These are phyloP conservation scores for Citropsis articulata DNA, from an alignment of 345 rosid genomes.

Conservation along the genomic window DNA sequence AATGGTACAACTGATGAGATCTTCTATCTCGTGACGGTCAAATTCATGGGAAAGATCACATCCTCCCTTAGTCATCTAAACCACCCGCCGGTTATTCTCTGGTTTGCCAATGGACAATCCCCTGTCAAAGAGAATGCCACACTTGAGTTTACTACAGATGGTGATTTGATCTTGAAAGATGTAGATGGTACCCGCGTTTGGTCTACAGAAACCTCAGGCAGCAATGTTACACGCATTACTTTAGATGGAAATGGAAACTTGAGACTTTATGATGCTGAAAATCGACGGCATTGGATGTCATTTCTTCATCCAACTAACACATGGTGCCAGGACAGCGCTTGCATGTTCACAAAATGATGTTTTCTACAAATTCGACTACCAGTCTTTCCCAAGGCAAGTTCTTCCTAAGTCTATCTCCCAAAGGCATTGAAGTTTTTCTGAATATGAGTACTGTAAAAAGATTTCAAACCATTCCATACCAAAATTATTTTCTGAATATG, in stretches of 20 bases:
- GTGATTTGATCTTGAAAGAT: constrained; percentile 16
- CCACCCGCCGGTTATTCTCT: background rate
- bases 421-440: background rate
- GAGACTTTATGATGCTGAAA: background rate
- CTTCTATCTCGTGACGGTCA: background rate
- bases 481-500: background rate
- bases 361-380: background rate
- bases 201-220: background rate
- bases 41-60: background rate
- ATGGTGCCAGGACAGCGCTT: constrained; percentile 7
- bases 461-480: background rate
- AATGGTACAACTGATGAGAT: background rate
- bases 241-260: constrained; percentile 12
- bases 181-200: constrained; percentile 9
- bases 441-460: background rate
- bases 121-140: constrained; percentile 19
- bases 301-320: background rate
- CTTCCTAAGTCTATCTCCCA: background rate
- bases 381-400: constrained; percentile 5
- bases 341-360: background rate
- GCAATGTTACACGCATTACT: background rate
- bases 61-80: background rate
- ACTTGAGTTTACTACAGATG: background rate
- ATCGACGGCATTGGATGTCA: background rate
- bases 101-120: constrained; percentile 5